These are phyloP conservation scores for Inonotus obliquus DNA, from an alignment of 1,284 basidiomycete species.

Conservation along the genomic window DNA sequence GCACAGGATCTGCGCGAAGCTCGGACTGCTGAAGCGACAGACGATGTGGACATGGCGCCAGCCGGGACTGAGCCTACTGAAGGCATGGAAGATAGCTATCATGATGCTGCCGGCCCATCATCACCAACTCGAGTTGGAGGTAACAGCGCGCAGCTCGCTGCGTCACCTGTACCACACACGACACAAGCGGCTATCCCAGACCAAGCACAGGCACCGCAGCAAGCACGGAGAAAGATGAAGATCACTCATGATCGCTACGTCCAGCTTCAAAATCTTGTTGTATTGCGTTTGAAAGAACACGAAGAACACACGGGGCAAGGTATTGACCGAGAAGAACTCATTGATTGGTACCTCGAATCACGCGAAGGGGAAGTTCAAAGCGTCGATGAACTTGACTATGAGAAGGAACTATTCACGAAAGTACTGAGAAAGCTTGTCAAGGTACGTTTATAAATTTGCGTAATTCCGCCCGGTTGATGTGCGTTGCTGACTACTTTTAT, in stretches of 20 bases:
- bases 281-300: constrained; percentile 75
- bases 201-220: constrained; percentile 15
- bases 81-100: constrained; percentile 49
- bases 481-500: constrained; percentile 7
- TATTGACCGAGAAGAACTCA: constrained; percentile 83
- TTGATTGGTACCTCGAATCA: constrained; percentile 95
- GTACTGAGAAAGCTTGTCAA: constrained; percentile 88
- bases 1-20: constrained; percentile 23
- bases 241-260: constrained; percentile 97
- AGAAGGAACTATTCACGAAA: constrained; percentile 88
- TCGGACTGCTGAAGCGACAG: constrained; percentile 25
- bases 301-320: constrained; percentile 79
- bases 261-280: constrained; percentile 83
- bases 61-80: constrained; percentile 55
- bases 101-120: constrained; percentile 31
- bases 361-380: constrained; percentile 82
- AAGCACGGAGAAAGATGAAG: constrained; percentile 62
- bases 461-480: not conserved
- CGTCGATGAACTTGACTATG: constrained; percentile 87
- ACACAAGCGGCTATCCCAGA: constrained; percentile 25
- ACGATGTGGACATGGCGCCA: constrained; percentile 61
- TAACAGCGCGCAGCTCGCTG: constrained; percentile 29
- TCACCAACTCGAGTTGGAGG: constrained; percentile 25
- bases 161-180: constrained; percentile 37
- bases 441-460: constrained; percentile 40